phyloP scores from a whole-genome alignment of 441 rosid genomes.

The Adansonia gregorii region DNA sequence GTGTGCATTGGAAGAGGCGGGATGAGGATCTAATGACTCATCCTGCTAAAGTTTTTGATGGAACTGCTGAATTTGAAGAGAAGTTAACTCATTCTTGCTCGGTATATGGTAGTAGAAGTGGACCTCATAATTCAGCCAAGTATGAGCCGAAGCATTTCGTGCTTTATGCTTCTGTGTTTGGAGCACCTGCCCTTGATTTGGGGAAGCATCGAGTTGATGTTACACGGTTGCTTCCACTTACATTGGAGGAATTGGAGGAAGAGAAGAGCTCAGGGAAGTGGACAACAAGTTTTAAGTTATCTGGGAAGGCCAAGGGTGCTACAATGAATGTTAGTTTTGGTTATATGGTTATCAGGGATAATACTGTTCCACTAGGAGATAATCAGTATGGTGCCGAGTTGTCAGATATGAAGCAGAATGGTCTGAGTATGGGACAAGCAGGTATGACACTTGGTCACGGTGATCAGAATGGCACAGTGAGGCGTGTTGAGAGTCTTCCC shows the following conservation, averaged over 20 bases:
- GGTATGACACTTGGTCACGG: constrained; percentile 38
- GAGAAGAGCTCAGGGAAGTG: constrained; percentile 89
- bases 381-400: constrained; percentile 41
- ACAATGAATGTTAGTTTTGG: constrained; percentile 83
- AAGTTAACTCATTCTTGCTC: constrained; percentile 66
- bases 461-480: constrained; percentile 43
- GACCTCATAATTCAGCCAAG: constrained; percentile 82
- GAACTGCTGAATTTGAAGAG: constrained; percentile 73
- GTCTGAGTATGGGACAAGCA: constrained; percentile 41
- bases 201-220: constrained; percentile 96
- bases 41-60: constrained; percentile 60
- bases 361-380: constrained; percentile 39
- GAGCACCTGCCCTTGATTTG: constrained; percentile 70
- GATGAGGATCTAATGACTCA: constrained; percentile 64
- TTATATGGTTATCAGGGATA: constrained; percentile 67
- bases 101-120: constrained; percentile 81
- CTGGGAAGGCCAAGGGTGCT: constrained; percentile 81
- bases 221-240: constrained; percentile 85
- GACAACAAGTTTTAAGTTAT: constrained; percentile 89
- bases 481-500: constrained; percentile 55
- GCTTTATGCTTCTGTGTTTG: constrained; percentile 63
- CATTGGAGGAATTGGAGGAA: constrained; percentile 87
- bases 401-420: constrained; percentile 46
- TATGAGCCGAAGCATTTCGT: constrained; percentile 92
- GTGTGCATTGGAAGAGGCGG: constrained; percentile 89